phyloP scores from a whole-genome alignment of 1,139 yeast species.

The Yamadazyma aaseri region DNA sequence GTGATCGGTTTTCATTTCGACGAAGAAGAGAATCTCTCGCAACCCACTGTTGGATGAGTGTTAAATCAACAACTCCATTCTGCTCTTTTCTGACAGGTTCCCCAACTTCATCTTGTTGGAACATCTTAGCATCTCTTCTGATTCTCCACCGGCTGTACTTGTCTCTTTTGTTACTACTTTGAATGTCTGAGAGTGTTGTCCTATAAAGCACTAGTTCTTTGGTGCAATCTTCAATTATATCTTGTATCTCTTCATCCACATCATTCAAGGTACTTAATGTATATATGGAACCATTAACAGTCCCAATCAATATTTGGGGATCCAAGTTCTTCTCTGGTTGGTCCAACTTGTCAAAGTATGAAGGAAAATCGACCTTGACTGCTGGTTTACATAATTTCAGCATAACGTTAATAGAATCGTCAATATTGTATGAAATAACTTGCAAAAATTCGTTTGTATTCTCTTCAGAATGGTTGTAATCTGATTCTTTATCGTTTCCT shows the following conservation, averaged over 20 bases:
- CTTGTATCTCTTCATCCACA: conserved; percentile 21
- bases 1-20: conserved; percentile 1
- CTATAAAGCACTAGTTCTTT: conserved; percentile 17
- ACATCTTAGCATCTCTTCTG: conserved; percentile 10
- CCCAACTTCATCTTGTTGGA: conserved; percentile 17
- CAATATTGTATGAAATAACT: conserved; percentile 25
- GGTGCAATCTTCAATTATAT: conserved; percentile 14
- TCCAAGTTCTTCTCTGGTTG: conserved; percentile 3
- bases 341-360: conserved; percentile 10
- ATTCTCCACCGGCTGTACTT: conserved; percentile 11
- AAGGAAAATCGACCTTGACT: conserved; percentile 9
- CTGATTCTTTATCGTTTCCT: conserved; percentile 4
- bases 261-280: conserved; percentile 23
- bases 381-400: conserved; percentile 7
- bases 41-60: conserved; percentile 20
- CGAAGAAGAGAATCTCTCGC: conserved; percentile 10
- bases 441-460: conserved; percentile 10
- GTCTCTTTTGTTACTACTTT: conserved; percentile 13
- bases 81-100: conserved; percentile 9
- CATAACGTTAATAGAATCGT: conserved; percentile 33
- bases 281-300: conserved; percentile 37
- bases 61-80: conserved; percentile 20
- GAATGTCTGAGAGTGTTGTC: conserved; percentile 13
- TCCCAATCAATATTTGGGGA: conserved; percentile 29
- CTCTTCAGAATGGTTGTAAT: too few relatives aligned